phyloP scores from a whole-genome alignment of 148 eudicot species.

The Fallopia convolvulus region DNA sequence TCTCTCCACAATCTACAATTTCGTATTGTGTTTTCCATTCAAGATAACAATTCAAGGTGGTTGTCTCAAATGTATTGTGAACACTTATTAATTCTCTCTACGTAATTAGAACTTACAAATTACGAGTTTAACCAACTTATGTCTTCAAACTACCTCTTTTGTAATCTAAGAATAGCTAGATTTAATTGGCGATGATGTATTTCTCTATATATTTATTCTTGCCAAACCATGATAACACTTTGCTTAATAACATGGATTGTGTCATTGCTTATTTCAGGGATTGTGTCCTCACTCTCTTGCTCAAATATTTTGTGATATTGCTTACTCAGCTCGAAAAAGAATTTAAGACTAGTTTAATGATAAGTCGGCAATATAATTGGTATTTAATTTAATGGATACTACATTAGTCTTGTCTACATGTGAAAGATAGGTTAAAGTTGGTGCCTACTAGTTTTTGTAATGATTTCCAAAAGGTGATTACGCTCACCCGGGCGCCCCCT shows the following conservation, averaged over 20 bases:
- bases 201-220: background rate
- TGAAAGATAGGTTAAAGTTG: background rate
- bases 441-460: background rate
- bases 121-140: background rate
- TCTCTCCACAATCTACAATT: background rate
- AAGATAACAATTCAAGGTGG: background rate
- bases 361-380: background rate
- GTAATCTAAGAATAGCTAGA: background rate
- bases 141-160: background rate
- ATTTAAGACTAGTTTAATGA: background rate
- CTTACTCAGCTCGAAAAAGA: background rate
- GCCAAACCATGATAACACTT: background rate
- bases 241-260: background rate
- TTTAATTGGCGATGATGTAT: background rate
- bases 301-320: background rate
- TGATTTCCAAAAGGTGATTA: too few species aligned
- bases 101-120: background rate
- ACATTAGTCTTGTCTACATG: constrained; percentile 2
- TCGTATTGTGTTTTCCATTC: background rate
- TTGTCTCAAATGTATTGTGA: background rate
- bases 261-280: background rate
- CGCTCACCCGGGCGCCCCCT: too few species aligned
- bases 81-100: background rate
- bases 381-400: background rate
- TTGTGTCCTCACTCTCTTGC: background rate